A percentile compares a stretch with the other conserved stretches of the same genome.
Evolutionary conservation across 139 green algal genomes (phyloP).

Genomic region (Closterium sp.): DNA sequence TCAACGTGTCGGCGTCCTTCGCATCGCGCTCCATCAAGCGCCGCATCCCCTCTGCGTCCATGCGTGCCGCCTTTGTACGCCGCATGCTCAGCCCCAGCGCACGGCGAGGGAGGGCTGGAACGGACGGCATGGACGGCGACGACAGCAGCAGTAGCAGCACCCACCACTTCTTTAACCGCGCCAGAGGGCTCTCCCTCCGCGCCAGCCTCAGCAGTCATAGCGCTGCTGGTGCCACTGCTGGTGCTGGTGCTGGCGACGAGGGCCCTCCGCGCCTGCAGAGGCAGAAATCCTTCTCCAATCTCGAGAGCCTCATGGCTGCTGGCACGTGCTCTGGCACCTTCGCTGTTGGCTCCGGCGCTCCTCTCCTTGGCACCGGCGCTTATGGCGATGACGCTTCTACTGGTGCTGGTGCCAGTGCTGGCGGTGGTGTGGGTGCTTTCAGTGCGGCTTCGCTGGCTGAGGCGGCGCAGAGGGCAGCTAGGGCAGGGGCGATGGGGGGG

Average conservation of each 20-base stretch:
- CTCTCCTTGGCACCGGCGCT: neutral
- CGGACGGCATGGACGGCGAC: neutral
- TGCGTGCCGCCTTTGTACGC: neutral
- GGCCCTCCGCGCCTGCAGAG: neutral
- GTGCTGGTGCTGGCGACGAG: neutral
- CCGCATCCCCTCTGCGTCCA: neutral
- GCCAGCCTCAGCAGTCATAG: neutral
- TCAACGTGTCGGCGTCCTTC: neutral
- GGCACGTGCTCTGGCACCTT: neutral
- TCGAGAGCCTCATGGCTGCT: neutral
- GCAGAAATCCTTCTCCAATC: neutral
- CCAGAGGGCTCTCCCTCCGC: neutral
- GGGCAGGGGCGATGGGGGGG: neutral
- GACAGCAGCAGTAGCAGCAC: neutral
- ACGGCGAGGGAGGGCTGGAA: neutral
- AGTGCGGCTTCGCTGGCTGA: neutral
- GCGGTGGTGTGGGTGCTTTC: neutral
- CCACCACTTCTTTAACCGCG: neutral
- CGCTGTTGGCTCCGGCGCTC: neutral
- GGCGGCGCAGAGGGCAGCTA: neutral
- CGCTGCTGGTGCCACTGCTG: neutral
- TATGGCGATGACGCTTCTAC: neutral
- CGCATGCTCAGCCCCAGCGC: neutral
- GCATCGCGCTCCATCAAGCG: neutral
- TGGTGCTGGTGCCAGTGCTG: neutral